Evolutionary conservation across 2,329 filamentous ascomycete species (phyloP).

Genomic region (Reticulascus tulasneorum): DNA sequence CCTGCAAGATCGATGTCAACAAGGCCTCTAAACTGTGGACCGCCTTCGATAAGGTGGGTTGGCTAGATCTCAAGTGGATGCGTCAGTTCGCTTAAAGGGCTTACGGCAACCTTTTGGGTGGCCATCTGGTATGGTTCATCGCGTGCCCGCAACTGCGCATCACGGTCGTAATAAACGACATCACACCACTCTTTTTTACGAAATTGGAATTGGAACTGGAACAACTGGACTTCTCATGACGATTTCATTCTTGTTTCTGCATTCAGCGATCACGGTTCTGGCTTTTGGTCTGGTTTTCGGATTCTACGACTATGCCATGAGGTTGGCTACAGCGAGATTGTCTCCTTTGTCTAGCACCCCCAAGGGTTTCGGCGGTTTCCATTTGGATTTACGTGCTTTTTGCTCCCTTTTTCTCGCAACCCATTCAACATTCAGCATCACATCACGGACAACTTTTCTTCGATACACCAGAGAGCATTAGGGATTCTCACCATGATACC

Average conservation of each 20-base stretch:
- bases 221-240: no score
- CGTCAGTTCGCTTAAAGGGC: conserved; percentile 24
- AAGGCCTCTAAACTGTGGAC: conserved; percentile 92
- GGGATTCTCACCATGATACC: conserved; percentile 15
- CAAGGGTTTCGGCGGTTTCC: neutral
- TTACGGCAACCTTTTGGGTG: neutral
- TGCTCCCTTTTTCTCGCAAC: neutral
- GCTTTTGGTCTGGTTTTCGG: neutral
- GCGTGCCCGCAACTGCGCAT: no score
- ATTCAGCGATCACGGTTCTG: conserved; percentile 10
- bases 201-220: no score
- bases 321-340: neutral
- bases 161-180: no score
- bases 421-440: conserved; percentile 7
- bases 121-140: conserved; percentile 19
- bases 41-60: conserved; percentile 81
- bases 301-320: no score
- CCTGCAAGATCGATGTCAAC: conserved; percentile 98
- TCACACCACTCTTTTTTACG: neutral
- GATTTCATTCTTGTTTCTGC: conserved; percentile 1
- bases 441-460: conserved; percentile 8
- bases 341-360: neutral
- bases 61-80: conserved; percentile 60
- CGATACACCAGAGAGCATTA: conserved; percentile 14
- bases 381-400: neutral